These are phyloP conservation scores for Mimosa bimucronata DNA, from an alignment of 306 rosid genomes.

Conservation along the genomic window DNA sequence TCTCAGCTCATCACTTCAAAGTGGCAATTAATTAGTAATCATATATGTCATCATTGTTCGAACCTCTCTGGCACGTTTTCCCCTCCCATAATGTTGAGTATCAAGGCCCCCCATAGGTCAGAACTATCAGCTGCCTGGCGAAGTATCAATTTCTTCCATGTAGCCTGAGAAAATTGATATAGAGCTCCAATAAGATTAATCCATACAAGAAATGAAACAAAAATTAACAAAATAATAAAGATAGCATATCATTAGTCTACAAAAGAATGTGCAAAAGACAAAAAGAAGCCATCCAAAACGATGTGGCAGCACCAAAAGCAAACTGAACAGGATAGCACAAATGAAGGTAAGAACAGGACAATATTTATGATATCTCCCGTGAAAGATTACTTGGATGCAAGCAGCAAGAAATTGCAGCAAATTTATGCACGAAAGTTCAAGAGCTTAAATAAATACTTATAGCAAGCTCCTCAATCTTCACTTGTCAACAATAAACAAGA, in stretches of 20 bases:
- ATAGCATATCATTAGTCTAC: too few relatives aligned
- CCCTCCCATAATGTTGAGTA: slow-evolving; percentile 91
- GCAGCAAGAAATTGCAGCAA: too few relatives aligned
- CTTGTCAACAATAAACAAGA: background rate
- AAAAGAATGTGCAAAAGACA: too few relatives aligned
- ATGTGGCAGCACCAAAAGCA: background rate
- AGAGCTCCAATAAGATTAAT: too few relatives aligned
- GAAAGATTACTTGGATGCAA: background rate
- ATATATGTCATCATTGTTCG: too few relatives aligned
- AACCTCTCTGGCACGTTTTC: slow-evolving; percentile 99
- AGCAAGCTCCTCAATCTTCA: background rate
- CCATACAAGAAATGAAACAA: too few relatives aligned
- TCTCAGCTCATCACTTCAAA: background rate
- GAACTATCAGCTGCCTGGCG: too few relatives aligned
- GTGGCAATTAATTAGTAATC: background rate
- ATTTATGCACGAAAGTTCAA: too few relatives aligned
- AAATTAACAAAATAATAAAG: too few relatives aligned
- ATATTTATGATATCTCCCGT: background rate
- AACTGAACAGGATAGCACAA: background rate
- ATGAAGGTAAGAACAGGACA: background rate
- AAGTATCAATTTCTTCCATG: too few relatives aligned
- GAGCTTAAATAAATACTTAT: too few relatives aligned
- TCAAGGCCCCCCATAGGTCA: slow-evolving; percentile 85
- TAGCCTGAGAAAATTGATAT: too few relatives aligned
- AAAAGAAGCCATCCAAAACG: background rate